Evolutionary conservation across 2,329 filamentous ascomycete genomes (phyloP).

Genomic region (Fusarium abutilonis): DNA sequence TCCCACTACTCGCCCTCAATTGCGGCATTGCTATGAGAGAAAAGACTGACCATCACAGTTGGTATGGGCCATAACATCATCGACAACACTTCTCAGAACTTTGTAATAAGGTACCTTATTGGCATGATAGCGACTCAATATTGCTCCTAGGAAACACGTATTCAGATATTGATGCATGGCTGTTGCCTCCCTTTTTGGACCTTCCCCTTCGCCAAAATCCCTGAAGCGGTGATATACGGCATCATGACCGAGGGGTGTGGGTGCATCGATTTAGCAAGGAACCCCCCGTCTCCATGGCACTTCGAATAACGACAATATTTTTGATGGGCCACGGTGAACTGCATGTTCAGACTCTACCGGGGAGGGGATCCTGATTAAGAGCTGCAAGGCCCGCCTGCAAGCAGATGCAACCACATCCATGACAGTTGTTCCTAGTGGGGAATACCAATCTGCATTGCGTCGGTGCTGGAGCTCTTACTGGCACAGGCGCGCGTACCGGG

Average conservation of each 20-base stretch:
- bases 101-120: neutral
- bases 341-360: slow-evolving; percentile 38
- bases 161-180: slow-evolving; percentile 13
- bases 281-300: slow-evolving; percentile 15
- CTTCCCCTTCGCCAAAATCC: slow-evolving; percentile 19
- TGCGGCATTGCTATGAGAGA: slow-evolving; percentile 21
- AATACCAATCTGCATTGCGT: slow-evolving; percentile 38
- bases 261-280: slow-evolving; percentile 24
- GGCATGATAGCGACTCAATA: neutral
- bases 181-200: slow-evolving; percentile 9
- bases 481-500: slow-evolving; percentile 43
- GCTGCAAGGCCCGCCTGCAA: slow-evolving; percentile 44
- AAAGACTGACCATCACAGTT: neutral
- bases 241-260: slow-evolving; percentile 38
- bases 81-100: neutral
- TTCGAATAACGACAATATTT: slow-evolving; percentile 32
- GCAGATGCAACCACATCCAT: slow-evolving; percentile 41
- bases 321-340: slow-evolving; percentile 37
- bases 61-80: too few species aligned
- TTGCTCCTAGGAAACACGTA: slow-evolving; percentile 15
- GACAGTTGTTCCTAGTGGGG: slow-evolving; percentile 38
- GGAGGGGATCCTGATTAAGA: slow-evolving; percentile 35
- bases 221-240: slow-evolving; percentile 42
- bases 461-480: slow-evolving; percentile 37
- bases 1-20: slow-evolving; percentile 9